Evolutionary conservation across 306 rosid species (phyloP).

Genomic region (Prosopis cineraria): DNA sequence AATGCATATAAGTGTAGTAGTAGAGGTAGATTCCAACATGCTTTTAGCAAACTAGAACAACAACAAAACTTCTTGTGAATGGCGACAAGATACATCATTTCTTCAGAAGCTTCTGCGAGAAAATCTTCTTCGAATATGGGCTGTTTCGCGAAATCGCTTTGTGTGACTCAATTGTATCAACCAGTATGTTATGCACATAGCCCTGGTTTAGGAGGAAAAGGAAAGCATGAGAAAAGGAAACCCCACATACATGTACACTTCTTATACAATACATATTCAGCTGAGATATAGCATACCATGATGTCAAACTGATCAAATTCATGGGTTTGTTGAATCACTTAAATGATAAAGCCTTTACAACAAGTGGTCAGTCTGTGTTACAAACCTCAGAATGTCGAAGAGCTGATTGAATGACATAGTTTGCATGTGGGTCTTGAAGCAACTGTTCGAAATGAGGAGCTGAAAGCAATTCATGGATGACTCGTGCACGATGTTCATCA

Average conservation of each 20-base stretch:
- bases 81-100: slow-evolving; percentile 42
- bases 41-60: slow-evolving; percentile 22
- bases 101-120: slow-evolving; percentile 49
- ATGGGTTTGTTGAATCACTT: neutral
- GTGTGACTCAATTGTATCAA: slow-evolving; percentile 40
- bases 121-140: slow-evolving; percentile 51
- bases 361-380: neutral
- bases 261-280: neutral
- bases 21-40: slow-evolving; percentile 32
- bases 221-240: neutral
- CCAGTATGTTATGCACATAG: slow-evolving; percentile 32
- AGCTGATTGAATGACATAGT: slow-evolving; percentile 56
- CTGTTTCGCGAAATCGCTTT: slow-evolving; percentile 43
- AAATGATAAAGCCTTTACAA: neutral
- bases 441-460: slow-evolving; percentile 45
- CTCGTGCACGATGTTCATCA: slow-evolving; percentile 33
- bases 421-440: slow-evolving; percentile 56
- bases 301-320: neutral
- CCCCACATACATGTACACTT: slow-evolving; percentile 6
- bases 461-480: slow-evolving; percentile 46
- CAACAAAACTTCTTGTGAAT: slow-evolving; percentile 16
- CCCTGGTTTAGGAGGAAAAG: slow-evolving; percentile 39
- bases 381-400: slow-evolving; percentile 43
- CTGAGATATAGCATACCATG: slow-evolving; percentile 4
- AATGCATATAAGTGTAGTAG: slow-evolving; percentile 20